Base-by-base conservation (phyloP, 1,284 basidiomycete species). In the Pyrrhoderma noxium region DNA sequence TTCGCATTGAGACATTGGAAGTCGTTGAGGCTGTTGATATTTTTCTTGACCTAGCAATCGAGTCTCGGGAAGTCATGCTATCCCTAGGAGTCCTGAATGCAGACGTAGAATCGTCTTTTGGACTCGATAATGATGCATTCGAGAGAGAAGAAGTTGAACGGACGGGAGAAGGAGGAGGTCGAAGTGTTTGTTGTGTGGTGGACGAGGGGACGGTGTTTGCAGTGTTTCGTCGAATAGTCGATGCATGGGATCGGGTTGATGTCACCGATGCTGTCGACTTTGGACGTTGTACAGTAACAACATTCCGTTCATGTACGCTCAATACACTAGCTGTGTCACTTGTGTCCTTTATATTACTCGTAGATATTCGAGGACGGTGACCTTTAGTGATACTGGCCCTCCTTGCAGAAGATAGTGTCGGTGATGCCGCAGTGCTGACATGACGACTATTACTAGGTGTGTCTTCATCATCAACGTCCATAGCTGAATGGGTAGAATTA, bases 31-130 rank as follows among this genome's bases (percentile, higher is more conserved):
- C 27, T 11, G 27, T 31, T 5, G 27, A 31, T 5, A 62, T 55
- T 50, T 69, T 68, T n/a, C 75, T 67, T 13, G 67, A 67, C n/a
- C 73, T 66, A 53, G 2, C 63, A 58, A 27, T 67, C 62, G 14
- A 64, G 65, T n/a, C n/a, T n/a, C n/a, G n/a, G n/a, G n/a, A n/a
- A n/a, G 27, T 11, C 27, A 31, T 5, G 11, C 27, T 31, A 31
- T 39, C 68, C 63, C 0, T 67, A 19, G 82, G 79, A 0, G 79
- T 84, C 51, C 75, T 76, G 62, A 80, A 85, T 1, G 76, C 73
- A 0, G 70, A 71, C 0, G 70, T 71, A 2, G 73, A 72, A 13
- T 67, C 73, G 2, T 79, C 76, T 42, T 72, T 79, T 3, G 70
- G 69, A n/a, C 56, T 54, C 4, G 51, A 40, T 2, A 44, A 27